These are phyloP conservation scores for Globisporangium lucens DNA, from an alignment of 352 stramenopile genomes.

Conservation along the genomic window DNA sequence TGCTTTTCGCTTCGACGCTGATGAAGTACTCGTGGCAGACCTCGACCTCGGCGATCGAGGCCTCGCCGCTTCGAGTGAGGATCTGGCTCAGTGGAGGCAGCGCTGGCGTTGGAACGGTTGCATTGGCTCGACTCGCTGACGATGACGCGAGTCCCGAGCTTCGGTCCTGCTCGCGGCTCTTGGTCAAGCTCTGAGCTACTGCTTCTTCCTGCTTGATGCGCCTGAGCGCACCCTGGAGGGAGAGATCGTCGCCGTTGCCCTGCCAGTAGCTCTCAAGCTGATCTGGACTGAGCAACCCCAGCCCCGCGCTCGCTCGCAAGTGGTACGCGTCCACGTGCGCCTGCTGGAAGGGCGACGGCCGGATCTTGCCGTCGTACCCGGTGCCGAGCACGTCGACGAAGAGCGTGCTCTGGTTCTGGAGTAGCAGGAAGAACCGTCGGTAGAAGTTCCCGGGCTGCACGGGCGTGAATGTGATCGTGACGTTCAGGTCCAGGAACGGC, in stretches of 20 bases:
- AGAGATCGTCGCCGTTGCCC: conserved; percentile 65
- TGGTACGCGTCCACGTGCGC: conserved; percentile 89
- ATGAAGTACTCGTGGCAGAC: conserved; percentile 87
- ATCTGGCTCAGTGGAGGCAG: conserved; percentile 36
- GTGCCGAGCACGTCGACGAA: conserved; percentile 90
- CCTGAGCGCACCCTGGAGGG: conserved; percentile 51
- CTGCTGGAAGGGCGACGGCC: conserved; percentile 89
- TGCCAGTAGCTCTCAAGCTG: conserved; percentile 76
- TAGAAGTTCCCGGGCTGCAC: conserved; percentile 90
- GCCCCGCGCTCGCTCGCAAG: conserved; percentile 40
- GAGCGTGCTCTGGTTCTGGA: conserved; percentile 82
- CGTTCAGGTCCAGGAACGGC: conserved; percentile 63
- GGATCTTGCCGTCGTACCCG: conserved; percentile 84
- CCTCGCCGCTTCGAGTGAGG: conserved; percentile 83
- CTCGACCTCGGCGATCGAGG: conserved; percentile 64
- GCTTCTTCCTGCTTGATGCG: conserved; percentile 23
- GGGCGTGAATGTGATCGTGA: conserved; percentile 85
- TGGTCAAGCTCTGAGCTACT: background rate
- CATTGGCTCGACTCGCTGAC: background rate
- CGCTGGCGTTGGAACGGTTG: background rate
- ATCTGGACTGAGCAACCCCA: conserved; percentile 76
- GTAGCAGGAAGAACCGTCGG: conserved; percentile 77
- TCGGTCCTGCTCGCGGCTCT: conserved; percentile 8
- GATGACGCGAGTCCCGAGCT: background rate
- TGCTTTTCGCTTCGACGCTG: conserved; percentile 50